A percentile compares a stretch with the other conserved stretches of the same genome.
Evolutionary conservation across 495 filamentous ascomycete species (phyloP).

Genomic region (Penicillium turbatum): DNA sequence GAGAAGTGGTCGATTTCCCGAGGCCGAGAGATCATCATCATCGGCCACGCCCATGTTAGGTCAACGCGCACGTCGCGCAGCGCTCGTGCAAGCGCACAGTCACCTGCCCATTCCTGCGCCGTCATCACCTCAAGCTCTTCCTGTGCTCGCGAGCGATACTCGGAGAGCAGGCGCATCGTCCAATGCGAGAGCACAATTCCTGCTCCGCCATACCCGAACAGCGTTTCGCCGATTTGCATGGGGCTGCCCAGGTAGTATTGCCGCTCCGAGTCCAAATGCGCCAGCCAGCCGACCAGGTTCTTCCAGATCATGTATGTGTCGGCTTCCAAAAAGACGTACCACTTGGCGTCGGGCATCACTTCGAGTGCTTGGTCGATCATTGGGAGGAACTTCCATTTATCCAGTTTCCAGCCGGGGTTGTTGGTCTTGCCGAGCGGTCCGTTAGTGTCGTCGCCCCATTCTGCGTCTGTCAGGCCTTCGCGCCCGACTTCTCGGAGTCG

Average conservation of each 20-base stretch:
- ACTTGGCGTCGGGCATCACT: slow-evolving; percentile 49
- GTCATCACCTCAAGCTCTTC: slow-evolving; percentile 31
- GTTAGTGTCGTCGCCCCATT: slow-evolving; percentile 31
- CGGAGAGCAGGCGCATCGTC: slow-evolving; percentile 20
- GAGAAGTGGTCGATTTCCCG: slow-evolving; percentile 42
- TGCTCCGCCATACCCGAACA: slow-evolving; percentile 59
- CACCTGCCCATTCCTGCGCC: slow-evolving; percentile 31
- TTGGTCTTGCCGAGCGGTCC: slow-evolving; percentile 33
- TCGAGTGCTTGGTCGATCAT: slow-evolving; percentile 54
- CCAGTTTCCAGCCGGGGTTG: slow-evolving; percentile 54
- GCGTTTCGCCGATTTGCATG: slow-evolving; percentile 37
- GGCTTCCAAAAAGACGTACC: slow-evolving; percentile 63
- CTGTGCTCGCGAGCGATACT: slow-evolving; percentile 14
- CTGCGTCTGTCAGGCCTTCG: slow-evolving; percentile 29
- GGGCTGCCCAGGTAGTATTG: slow-evolving; percentile 51
- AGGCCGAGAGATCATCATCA: slow-evolving; percentile 30
- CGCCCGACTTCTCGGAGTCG: slow-evolving; percentile 36
- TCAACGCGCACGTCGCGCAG: slow-evolving; percentile 31
- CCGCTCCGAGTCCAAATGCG: slow-evolving; percentile 45
- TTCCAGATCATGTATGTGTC: slow-evolving; percentile 63
- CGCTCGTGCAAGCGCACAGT: slow-evolving; percentile 40
- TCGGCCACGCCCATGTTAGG: slow-evolving; percentile 38
- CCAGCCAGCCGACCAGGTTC: slow-evolving; percentile 54
- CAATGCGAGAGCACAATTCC: slow-evolving; percentile 50
- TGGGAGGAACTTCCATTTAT: slow-evolving; percentile 66